Evolutionary conservation across 768 basidiomycete species (phyloP).

Genomic region (Lactifluus piperatus): DNA sequence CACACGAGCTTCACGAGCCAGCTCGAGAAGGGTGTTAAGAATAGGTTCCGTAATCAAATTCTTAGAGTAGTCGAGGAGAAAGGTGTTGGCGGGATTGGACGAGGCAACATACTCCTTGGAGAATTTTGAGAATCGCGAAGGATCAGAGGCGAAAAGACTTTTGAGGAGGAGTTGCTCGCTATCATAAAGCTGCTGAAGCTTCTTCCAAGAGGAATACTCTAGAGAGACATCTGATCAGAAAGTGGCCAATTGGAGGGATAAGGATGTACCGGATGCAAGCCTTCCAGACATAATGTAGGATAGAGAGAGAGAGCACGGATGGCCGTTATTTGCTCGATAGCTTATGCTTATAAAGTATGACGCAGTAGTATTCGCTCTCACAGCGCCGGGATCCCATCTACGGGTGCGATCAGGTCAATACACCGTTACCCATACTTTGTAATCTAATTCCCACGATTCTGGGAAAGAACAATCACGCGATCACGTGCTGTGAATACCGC

Average conservation of each 20-base stretch:
- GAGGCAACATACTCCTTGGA: conserved; percentile 65
- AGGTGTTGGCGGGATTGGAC: conserved; percentile 57
- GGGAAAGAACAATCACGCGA: not conserved
- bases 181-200: conserved; percentile 80
- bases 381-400: not conserved
- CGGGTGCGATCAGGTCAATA: not conserved
- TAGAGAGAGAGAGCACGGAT: not conserved
- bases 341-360: conserved; percentile 5
- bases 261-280: conserved; percentile 19
- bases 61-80: conserved; percentile 96
- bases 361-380: not conserved
- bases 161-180: conserved; percentile 74
- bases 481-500: not conserved
- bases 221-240: conserved; percentile 11
- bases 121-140: conserved; percentile 79
- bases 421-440: too few species aligned
- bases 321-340: not conserved
- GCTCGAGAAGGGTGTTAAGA: conserved; percentile 62
- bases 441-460: not conserved
- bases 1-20: conserved; percentile 80
- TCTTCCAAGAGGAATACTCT: conserved; percentile 90
- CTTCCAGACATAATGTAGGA: conserved; percentile 16
- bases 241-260: not conserved
- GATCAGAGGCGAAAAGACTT: conserved; percentile 88
- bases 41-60: conserved; percentile 87